phyloP scores from a whole-genome alignment of 495 filamentous ascomycete genomes.

The Podospora anserina region DNA sequence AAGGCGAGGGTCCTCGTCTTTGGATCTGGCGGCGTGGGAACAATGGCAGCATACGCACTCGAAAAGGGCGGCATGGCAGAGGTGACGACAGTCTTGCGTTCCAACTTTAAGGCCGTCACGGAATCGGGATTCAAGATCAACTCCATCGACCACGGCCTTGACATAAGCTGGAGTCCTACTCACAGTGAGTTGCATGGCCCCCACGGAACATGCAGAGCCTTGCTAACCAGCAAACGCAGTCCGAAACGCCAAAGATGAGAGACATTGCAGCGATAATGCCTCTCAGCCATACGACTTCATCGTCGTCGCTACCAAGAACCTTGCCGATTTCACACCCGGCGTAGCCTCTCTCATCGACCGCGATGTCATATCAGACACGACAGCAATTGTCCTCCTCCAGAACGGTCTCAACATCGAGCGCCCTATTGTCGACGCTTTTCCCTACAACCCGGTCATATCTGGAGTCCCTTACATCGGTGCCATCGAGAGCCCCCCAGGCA shows the following conservation, averaged over 20 bases:
- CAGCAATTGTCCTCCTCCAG: slow-evolving; percentile 56
- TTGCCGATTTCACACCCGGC: slow-evolving; percentile 39
- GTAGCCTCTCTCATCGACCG: slow-evolving; percentile 44
- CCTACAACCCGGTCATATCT: slow-evolving; percentile 50
- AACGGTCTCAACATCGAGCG: slow-evolving; percentile 64
- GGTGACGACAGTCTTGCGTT: slow-evolving; percentile 39
- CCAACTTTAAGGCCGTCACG: slow-evolving; percentile 34
- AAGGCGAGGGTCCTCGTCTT: slow-evolving; percentile 37
- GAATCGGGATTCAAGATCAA: slow-evolving; percentile 31
- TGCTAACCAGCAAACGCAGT: slow-evolving; percentile 23
- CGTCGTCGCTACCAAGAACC: slow-evolving; percentile 52
- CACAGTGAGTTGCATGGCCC: slow-evolving; percentile 12
- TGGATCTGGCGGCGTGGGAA: slow-evolving; percentile 40
- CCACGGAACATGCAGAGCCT: slow-evolving; percentile 2
- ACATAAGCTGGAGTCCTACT: slow-evolving; percentile 32
- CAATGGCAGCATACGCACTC: slow-evolving; percentile 40
- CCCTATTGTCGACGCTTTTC: slow-evolving; percentile 50
- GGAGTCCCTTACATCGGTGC: slow-evolving; percentile 53
- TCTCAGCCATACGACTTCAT: slow-evolving; percentile 47
- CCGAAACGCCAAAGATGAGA: slow-evolving; percentile 20
- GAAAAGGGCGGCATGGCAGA: slow-evolving; percentile 27
- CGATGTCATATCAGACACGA: slow-evolving; percentile 47
- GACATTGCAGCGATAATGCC: slow-evolving; percentile 33
- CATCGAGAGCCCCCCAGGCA: slow-evolving; percentile 43
- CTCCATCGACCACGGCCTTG: slow-evolving; percentile 35